Conservation (phyloP, 495 filamentous ascomycete genomes). For the Penicillium cataractarum region DNA sequence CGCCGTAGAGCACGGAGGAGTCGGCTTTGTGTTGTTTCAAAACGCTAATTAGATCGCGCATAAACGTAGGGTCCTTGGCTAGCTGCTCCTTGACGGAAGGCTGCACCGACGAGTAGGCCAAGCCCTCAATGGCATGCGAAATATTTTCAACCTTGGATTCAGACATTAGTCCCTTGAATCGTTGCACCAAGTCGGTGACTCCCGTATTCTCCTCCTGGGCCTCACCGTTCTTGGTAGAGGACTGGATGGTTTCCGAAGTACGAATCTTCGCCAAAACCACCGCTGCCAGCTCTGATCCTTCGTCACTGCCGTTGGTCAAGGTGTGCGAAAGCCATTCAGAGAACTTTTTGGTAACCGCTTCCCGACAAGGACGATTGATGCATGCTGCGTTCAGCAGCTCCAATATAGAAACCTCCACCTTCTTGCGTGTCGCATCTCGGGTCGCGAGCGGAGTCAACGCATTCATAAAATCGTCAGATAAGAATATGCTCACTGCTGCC, state of each 20-base stretch:
- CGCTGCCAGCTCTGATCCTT: constrained; percentile 73
- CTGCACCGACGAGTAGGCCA: constrained; percentile 86
- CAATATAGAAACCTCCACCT: constrained; percentile 78
- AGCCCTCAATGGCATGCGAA: constrained; percentile 81
- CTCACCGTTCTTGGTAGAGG: constrained; percentile 43
- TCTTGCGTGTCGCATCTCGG: constrained; percentile 71
- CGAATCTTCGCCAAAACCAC: constrained; percentile 80
- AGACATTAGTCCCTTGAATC: constrained; percentile 78
- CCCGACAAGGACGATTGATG: constrained; percentile 75
- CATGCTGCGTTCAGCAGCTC: constrained; percentile 91
- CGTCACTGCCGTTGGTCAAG: constrained; percentile 66
- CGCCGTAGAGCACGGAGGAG: constrained; percentile 79
- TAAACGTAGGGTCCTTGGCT: constrained; percentile 63
- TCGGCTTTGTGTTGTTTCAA: constrained; percentile 62
- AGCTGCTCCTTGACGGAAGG: constrained; percentile 82
- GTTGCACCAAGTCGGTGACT: constrained; percentile 71
- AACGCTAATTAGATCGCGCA: constrained; percentile 66
- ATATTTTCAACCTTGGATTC: constrained; percentile 58
- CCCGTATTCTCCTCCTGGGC: constrained; percentile 52
- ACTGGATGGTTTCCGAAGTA: constrained; percentile 45
- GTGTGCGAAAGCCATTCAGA: constrained; percentile 80
- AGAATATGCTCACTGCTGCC: constrained; percentile 72
- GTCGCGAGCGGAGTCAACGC: constrained; percentile 71
- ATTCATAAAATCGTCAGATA: constrained; percentile 79
- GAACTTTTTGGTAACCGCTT: constrained; percentile 79